Evolutionary conservation across 2,329 filamentous ascomycete species (phyloP), one percentile per base, ranked within the genome.

Genomic region (Sphaerostilbella broomeana): DNA sequence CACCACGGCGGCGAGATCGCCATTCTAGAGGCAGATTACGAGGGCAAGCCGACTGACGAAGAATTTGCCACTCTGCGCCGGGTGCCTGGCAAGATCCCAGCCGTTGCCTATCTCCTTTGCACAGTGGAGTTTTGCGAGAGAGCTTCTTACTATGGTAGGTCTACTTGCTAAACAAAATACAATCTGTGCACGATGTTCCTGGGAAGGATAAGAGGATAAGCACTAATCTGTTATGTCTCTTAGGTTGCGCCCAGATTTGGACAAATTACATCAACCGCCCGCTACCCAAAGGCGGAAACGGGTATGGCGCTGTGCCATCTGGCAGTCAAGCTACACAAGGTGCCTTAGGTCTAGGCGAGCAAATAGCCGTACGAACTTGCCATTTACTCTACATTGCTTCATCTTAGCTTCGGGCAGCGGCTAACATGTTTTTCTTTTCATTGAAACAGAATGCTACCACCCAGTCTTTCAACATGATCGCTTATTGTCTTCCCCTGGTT

Each of bases 221-320:
- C 28, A 31, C 9, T 31, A 19, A 28, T 27, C 13, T 30, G 5
- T 18, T 38, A 26, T 27, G 22, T 38, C 33, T 10, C 28, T 19
- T 25, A 49, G 45, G 49, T 2, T 52, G 50, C 13, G 49, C 46
- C 16, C 42, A 42, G 8, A 47, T 52, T 28, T 52, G 50, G 50
- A 66, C 65, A 46, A 83, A 83, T 54, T 83, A 72, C 49, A 70
- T 83, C 51, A 73, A 81, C 49, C 72, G 73, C 8, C 70, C 73
- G 4, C 53, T 84, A 4, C 79, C 79, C 1, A 45, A 55, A 2
- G 69, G 65, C 12, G 68, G 67, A 31, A 68, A 69, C 44, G 67
- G 68, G 30, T 65, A 55, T 22, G 69, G 69, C 31, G 65, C 69
- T 0, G 62, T 64, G 7, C 60, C 67, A 2, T 26, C 16, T 20